Conservation (phyloP, 768 basidiomycete genomes). For the Suillus decipiens region DNA sequence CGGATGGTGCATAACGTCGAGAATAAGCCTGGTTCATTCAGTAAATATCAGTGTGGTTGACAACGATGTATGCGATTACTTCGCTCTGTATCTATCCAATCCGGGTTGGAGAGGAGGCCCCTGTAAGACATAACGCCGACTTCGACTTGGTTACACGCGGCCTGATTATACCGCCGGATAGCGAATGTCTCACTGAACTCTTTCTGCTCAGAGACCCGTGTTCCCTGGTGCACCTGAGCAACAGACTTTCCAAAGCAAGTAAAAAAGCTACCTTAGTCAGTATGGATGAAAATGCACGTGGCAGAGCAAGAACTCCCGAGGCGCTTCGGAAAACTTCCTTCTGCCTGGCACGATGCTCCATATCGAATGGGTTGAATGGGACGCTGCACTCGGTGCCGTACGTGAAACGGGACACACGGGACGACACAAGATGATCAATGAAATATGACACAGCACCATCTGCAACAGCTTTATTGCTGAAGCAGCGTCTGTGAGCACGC, state of each 20-base stretch:
- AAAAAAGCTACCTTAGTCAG: conserved; percentile 37
- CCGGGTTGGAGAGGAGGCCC: conserved; percentile 27
- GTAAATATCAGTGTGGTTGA: neutral
- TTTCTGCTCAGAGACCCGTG: conserved; percentile 45
- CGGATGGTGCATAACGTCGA: conserved; percentile 36
- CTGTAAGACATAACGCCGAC: conserved; percentile 33
- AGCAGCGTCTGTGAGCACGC: conserved; percentile 14
- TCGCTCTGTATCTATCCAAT: conserved; percentile 37
- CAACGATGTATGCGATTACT: conserved; percentile 19
- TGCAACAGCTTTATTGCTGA: conserved; percentile 52
- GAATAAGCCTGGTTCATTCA: conserved; percentile 29
- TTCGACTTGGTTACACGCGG: conserved; percentile 23
- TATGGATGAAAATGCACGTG: conserved; percentile 44
- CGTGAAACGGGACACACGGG: conserved; percentile 47
- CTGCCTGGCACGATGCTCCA: conserved; percentile 43
- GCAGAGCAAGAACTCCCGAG: conserved; percentile 41
- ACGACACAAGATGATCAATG: conserved; percentile 50
- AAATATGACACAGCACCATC: conserved; percentile 48
- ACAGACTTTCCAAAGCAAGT: neutral
- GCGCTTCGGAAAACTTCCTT: conserved; percentile 34
- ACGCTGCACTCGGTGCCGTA: conserved; percentile 47
- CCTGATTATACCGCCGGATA: conserved; percentile 27
- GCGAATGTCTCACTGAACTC: conserved; percentile 44
- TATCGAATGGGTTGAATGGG: conserved; percentile 35
- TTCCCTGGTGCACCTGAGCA: conserved; percentile 34